Base-by-base conservation (phyloP, 2,329 filamentous ascomycete species). In the Hymenoscyphus fraxineus region DNA sequence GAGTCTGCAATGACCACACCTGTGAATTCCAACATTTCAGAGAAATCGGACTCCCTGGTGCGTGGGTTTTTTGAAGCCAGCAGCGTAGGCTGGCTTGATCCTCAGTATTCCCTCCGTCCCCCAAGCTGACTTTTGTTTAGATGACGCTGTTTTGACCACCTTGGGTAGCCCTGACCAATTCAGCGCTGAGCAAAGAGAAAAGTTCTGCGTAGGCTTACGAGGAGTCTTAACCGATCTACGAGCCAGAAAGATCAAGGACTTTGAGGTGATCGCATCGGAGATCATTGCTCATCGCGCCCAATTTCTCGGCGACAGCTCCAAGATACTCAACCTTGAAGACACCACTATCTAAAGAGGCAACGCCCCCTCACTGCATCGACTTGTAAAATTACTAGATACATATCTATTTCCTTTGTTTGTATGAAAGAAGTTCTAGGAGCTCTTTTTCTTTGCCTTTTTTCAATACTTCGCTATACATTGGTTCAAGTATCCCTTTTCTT, bases 11-110 rank as follows among this genome's bases (percentile, higher is more conserved):
- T 70, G 91, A 93, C 73, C 76, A 79, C 65, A 81, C 84, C 62
- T 99, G 95, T 78, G 80, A 86, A 63, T 88, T 80, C 69, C 88
- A 98, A 80, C 95, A 99, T 79, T 93, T 96, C 75, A 82, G 83
- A 70, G 81, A 86, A 66, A 89, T 94, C 79, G 81, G 80, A 73
- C 80, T 92, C 74, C 85, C 84, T 78, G 92, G 92, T 96, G 84
- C 86, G 90, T 91, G 67, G 73, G 67, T 72, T 69, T 58, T 60
- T 66, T 65, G 56, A 64, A 69, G 66, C 71, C 62, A 72, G 65
- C 47, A 54, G 47, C 47, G 63, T 41, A 61, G 65, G 58, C 68
- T 68, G 63, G 60, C 65, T 69, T 64, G 59, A 60, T 68, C 65
- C 66, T 65, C 65, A 68, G 65, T 62, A 61, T 69, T 64, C 70